phyloP scores from a whole-genome alignment of 75 land plant genomes.

The Isoetes taiwanensis region DNA sequence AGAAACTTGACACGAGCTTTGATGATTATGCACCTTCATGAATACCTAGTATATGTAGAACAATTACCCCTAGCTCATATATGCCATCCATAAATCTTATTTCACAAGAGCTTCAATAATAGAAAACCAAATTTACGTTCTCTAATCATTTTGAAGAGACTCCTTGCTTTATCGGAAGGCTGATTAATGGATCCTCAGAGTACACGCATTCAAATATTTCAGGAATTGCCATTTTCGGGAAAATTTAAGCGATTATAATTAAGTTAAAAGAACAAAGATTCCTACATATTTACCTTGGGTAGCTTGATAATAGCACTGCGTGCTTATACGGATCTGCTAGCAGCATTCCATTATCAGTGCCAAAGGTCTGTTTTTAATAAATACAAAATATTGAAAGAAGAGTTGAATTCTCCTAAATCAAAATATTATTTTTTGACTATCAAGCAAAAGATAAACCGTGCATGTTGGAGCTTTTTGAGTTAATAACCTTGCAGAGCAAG shows the following conservation, averaged over 20 bases:
- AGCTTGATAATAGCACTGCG: slow-evolving; percentile 63
- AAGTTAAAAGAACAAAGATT: too few relatives aligned
- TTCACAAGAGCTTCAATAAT: too few relatives aligned
- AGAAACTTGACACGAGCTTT: background rate
- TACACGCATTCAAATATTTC: slow-evolving; percentile 28
- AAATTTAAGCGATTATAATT: too few relatives aligned
- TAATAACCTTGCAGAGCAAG: slow-evolving; percentile 24
- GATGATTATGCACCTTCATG: background rate
- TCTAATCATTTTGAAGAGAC: slow-evolving; percentile 64
- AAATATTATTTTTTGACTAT: too few relatives aligned
- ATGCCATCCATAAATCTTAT: background rate
- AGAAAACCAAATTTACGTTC: slow-evolving; percentile 51
- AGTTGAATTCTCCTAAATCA: too few relatives aligned
- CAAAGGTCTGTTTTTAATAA: background rate
- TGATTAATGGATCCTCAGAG: slow-evolving; percentile 83
- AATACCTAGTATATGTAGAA: background rate
- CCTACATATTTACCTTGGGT: slow-evolving; percentile 57
- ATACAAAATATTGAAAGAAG: too few relatives aligned
- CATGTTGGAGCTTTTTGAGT: slow-evolving; percentile 14
- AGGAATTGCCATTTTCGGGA: too few relatives aligned
- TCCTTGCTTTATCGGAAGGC: slow-evolving; percentile 73
- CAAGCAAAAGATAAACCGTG: slow-evolving; percentile 1
- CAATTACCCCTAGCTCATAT: background rate
- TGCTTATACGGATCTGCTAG: slow-evolving; percentile 61
- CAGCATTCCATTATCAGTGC: background rate